Percentiles rank a stretch among this genome's conserved stretches.
phyloP scores from a whole-genome alignment of 495 filamentous ascomycete genomes.

The Chaetomium tenue region DNA sequence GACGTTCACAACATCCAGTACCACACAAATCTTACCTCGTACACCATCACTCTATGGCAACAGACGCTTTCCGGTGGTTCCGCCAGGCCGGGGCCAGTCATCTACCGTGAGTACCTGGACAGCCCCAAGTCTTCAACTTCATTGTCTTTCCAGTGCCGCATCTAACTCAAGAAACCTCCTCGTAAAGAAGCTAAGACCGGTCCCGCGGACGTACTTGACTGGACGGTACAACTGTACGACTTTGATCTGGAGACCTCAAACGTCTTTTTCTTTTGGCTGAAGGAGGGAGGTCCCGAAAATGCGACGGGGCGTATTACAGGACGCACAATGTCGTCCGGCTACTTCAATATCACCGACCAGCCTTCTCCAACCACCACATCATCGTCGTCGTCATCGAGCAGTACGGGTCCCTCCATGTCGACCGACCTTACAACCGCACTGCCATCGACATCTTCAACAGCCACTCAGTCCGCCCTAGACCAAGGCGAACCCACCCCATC shows the following conservation, averaged over 20 bases:
- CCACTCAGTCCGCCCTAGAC: neutral
- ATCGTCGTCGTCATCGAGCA: conserved; percentile 1
- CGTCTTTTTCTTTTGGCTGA: conserved; percentile 7
- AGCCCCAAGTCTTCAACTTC: neutral
- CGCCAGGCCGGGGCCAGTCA: neutral
- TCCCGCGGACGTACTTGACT: neutral
- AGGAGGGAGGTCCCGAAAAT: conserved; percentile 5
- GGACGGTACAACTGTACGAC: neutral
- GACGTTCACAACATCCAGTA: conserved; percentile 11
- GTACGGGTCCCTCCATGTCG: neutral
- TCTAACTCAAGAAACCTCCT: neutral
- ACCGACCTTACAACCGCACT: neutral
- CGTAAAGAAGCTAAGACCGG: neutral
- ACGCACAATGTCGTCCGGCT: neutral
- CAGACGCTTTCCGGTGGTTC: neutral
- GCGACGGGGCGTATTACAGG: too few relatives aligned
- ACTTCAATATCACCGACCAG: conserved; percentile 6
- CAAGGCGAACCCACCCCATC: neutral
- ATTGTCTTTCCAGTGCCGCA: neutral
- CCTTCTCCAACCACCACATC: neutral
- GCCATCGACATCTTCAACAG: neutral
- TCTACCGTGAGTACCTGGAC: neutral
- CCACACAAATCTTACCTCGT: neutral
- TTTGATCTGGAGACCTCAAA: conserved; percentile 4
- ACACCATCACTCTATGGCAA: conserved; percentile 10